These are phyloP conservation scores for Meyerozyma elateridarum DNA, from an alignment of 1,139 yeast species.

Conservation along the genomic window DNA sequence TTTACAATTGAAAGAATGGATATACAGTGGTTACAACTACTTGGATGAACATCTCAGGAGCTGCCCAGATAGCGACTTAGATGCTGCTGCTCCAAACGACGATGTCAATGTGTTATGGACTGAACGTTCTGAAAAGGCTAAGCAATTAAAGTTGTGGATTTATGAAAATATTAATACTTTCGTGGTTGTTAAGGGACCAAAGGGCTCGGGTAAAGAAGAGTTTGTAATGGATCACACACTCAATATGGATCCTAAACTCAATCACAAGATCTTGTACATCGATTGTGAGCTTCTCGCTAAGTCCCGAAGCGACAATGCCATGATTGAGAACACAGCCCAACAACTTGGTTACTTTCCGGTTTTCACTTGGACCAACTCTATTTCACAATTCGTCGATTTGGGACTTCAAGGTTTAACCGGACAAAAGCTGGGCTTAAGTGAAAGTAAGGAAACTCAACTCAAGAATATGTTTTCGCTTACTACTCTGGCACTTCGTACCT, in stretches of 20 bases:
- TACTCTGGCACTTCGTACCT: conserved; percentile 63
- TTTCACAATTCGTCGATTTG: conserved; percentile 76
- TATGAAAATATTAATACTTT: conserved; percentile 62
- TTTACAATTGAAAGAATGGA: conserved; percentile 19
- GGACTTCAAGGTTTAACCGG: conserved; percentile 91
- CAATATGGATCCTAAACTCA: conserved; percentile 33
- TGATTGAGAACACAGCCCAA: conserved; percentile 62
- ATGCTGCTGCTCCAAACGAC: conserved; percentile 22
- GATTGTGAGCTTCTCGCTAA: conserved; percentile 78
- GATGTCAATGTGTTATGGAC: conserved; percentile 47
- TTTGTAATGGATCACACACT: conserved; percentile 70
- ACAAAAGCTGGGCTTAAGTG: conserved; percentile 88
- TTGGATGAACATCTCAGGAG: conserved; percentile 15
- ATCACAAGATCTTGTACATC: conserved; percentile 57
- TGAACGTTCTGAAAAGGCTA: conserved; percentile 64
- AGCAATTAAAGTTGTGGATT: conserved; percentile 74
- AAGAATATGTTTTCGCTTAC: conserved; percentile 77
- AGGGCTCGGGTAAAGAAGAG: conserved; percentile 89
- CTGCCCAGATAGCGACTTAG: conserved; percentile 11
- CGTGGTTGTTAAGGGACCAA: conserved; percentile 85
- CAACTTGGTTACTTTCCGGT: conserved; percentile 91
- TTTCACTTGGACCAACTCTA: conserved; percentile 85
- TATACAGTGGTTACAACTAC: conserved; percentile 21
- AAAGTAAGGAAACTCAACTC: conserved; percentile 76
- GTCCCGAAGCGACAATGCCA: conserved; percentile 66